These are phyloP conservation scores for Aspergillus neotritici DNA, from an alignment of 2,329 filamentous ascomycete species.

Conservation along the genomic window DNA sequence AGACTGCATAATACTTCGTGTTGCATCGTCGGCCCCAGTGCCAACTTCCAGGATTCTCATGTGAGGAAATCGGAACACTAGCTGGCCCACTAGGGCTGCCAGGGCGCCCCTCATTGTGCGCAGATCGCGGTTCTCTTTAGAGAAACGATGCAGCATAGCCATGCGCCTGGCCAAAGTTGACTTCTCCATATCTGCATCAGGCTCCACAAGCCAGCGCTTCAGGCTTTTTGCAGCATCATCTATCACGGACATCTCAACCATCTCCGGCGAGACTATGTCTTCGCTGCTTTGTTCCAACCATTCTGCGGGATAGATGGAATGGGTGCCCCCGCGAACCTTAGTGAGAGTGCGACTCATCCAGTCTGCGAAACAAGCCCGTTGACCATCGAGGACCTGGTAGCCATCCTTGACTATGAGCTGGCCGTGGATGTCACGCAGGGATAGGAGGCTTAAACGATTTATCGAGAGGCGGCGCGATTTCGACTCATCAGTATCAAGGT, in stretches of 20 bases:
- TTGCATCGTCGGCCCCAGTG: too few relatives aligned
- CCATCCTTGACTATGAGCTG: not conserved
- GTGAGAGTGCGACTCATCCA: conserved; percentile 5
- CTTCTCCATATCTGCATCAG: not conserved
- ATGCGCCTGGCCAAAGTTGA: too few relatives aligned
- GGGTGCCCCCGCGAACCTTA: not conserved
- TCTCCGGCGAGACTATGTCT: not conserved
- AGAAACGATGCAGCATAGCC: not conserved
- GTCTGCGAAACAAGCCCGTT: not conserved
- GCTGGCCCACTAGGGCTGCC: not conserved
- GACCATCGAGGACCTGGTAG: not conserved
- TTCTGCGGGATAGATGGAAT: not conserved
- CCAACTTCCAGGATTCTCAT: conserved; percentile 29
- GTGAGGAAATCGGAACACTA: conserved; percentile 27
- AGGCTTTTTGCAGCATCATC: not conserved
- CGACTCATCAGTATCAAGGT: too few relatives aligned
- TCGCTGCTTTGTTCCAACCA: not conserved
- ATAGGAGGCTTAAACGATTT: not conserved
- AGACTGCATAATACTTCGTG: too few relatives aligned
- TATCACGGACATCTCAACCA: not conserved
- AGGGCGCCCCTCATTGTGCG: not conserved
- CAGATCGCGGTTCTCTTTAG: not conserved
- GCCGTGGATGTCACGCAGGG: not conserved
- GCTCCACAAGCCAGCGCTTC: not conserved
- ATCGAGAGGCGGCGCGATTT: too few relatives aligned